Conservation (phyloP, 371 early-diverging fungal genomes). For the Mortierella sp. region DNA sequence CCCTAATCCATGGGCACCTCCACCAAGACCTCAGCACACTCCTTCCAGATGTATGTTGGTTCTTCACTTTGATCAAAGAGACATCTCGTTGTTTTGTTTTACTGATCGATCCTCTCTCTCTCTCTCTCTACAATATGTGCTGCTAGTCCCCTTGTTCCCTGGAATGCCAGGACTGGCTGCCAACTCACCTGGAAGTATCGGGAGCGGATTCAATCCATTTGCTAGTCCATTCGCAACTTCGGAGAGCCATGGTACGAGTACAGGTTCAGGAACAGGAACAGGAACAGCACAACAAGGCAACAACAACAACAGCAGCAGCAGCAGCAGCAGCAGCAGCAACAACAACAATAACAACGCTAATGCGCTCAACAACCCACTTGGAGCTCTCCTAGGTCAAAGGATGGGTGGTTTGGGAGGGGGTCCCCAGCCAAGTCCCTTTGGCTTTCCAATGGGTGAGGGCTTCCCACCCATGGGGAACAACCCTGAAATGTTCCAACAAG, state of each 20-base stretch:
- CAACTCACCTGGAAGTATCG: conserved; percentile 7
- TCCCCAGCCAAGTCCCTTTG: conserved; percentile 49
- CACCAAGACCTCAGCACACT: conserved; percentile 25
- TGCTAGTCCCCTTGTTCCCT: conserved; percentile 16
- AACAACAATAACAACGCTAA: background rate
- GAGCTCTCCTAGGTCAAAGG: conserved; percentile 50
- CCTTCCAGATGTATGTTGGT: conserved; percentile 23
- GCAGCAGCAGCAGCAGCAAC: no score
- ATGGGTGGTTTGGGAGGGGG: conserved; percentile 12
- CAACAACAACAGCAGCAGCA: no score
- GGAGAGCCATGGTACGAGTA: conserved; percentile 5
- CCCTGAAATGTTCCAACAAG: conserved; percentile 52
- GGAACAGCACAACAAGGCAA: conserved; percentile 3
- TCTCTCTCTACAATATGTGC: background rate
- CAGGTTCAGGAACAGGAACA: no score
- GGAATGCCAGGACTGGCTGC: conserved; percentile 36
- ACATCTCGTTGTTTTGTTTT: no score
- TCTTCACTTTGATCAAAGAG: background rate
- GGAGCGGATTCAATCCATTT: conserved; percentile 33
- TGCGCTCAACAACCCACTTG: conserved; percentile 56
- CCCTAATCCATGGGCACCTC: conserved; percentile 85
- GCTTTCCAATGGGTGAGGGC: conserved; percentile 26
- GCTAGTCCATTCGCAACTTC: conserved; percentile 27
- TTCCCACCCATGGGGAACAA: conserved; percentile 37
- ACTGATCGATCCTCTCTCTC: no score